These are phyloP conservation scores for sorghum (Sorghum bicolor) DNA, from an alignment of 176 grass and related monocot species.

Conservation along the genomic window DNA sequence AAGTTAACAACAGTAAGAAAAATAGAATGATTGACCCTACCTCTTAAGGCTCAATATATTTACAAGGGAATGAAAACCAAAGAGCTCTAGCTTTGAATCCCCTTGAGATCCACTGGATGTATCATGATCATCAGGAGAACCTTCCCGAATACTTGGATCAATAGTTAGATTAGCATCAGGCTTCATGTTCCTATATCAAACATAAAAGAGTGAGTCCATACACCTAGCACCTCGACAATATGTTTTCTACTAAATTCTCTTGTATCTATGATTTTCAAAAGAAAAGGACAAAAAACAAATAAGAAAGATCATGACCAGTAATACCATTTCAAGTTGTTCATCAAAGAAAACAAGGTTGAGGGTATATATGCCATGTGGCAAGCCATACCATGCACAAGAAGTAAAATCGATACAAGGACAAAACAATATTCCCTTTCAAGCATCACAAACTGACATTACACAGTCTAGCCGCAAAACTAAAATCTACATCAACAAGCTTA, in stretches of 20 bases:
- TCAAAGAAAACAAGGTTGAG: background rate
- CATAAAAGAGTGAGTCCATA: slow-evolving; percentile 31
- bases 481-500: background rate
- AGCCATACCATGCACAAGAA: slow-evolving; percentile 2
- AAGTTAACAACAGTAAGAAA: background rate
- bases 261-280: slow-evolving; percentile 9
- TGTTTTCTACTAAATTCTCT: background rate
- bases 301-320: background rate
- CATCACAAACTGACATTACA: background rate
- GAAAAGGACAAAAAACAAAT: background rate
- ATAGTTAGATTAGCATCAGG: slow-evolving; percentile 43
- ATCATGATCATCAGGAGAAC: slow-evolving; percentile 51
- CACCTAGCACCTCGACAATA: background rate
- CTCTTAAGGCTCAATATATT: slow-evolving; percentile 99
- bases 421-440: background rate
- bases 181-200: slow-evolving; percentile 64
- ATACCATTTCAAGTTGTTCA: background rate
- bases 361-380: background rate
- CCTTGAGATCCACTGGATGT: slow-evolving; percentile 47
- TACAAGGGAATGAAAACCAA: slow-evolving; percentile 99
- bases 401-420: background rate
- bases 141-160: slow-evolving; percentile 45
- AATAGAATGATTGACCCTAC: slow-evolving; percentile 35
- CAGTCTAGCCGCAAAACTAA: background rate
- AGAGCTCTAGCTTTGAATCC: slow-evolving; percentile 96